A percentile compares a stretch with the other conserved stretches of the same genome.
phyloP scores from a whole-genome alignment of 2,329 filamentous ascomycete genomes.

The Tothia fuscella region DNA sequence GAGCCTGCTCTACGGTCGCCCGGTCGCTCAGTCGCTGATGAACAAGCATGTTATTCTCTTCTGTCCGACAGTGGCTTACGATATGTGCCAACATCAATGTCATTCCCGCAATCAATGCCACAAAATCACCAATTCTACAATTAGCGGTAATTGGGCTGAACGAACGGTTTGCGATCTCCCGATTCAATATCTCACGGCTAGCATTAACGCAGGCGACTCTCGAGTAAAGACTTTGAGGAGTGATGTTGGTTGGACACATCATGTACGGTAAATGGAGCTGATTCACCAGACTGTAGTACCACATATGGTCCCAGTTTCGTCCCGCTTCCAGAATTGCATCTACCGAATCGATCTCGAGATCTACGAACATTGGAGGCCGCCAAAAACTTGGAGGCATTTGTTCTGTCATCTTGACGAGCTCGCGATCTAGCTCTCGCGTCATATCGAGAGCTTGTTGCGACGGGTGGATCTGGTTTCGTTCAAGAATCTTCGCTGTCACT shows the following conservation, averaged over 20 bases:
- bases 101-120: conserved; percentile 27
- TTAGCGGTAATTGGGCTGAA: conserved; percentile 20
- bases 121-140: conserved; percentile 27
- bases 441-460: neutral
- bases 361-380: conserved; percentile 19
- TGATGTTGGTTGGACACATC: conserved; percentile 15
- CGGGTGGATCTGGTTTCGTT: neutral
- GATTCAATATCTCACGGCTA: conserved; percentile 27
- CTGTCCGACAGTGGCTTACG: conserved; percentile 18
- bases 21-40: conserved; percentile 31
- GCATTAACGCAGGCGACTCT: conserved; percentile 27
- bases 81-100: conserved; percentile 29
- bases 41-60: conserved; percentile 20
- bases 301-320: conserved; percentile 24
- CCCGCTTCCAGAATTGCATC: conserved; percentile 20
- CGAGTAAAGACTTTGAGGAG: conserved; percentile 21
- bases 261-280: conserved; percentile 32
- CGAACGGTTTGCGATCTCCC: conserved; percentile 25
- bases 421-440: conserved; percentile 20
- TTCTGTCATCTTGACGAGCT: conserved; percentile 22
- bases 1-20: conserved; percentile 27
- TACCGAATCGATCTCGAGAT: conserved; percentile 11
- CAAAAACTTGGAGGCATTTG: conserved; percentile 25
- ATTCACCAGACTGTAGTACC: conserved; percentile 28
- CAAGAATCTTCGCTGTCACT: conserved; percentile 4